Conservation (phyloP, 2,329 filamentous ascomycete genomes). For the Ascochyta viciae-villosae region DNA sequence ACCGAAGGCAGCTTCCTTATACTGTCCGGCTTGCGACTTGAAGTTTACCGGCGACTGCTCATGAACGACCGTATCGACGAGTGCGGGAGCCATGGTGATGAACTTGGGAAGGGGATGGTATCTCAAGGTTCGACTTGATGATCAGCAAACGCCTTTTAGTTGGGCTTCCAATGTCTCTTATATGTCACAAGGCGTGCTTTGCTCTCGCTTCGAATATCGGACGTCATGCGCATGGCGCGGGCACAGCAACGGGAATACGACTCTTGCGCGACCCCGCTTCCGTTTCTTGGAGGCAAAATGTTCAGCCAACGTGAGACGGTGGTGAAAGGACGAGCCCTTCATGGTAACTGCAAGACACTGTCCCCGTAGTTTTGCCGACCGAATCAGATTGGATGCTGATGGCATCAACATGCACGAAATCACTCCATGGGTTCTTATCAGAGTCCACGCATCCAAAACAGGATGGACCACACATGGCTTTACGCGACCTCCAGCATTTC, state of each 20-base stretch:
- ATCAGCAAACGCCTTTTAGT: background rate
- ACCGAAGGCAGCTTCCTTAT: conserved; percentile 54
- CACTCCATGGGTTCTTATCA: conserved; percentile 32
- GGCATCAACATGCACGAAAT: conserved; percentile 42
- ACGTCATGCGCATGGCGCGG: conserved; percentile 8
- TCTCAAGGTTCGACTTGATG: background rate
- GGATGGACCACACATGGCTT: conserved; percentile 3
- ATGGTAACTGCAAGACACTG: conserved; percentile 16
- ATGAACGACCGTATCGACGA: conserved; percentile 47
- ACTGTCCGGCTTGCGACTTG: conserved; percentile 45
- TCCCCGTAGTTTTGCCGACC: conserved; percentile 17
- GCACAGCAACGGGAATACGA: conserved; percentile 7
- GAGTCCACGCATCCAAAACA: conserved; percentile 16
- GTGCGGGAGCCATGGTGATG: conserved; percentile 52
- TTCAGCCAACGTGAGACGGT: conserved; percentile 3
- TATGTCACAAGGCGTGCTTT: conserved; percentile 12
- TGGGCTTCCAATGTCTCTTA: conserved; percentile 16
- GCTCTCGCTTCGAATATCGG: background rate
- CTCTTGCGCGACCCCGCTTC: conserved; percentile 22
- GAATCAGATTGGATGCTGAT: conserved; percentile 32
- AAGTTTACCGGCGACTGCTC: conserved; percentile 30
- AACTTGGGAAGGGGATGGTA: background rate
- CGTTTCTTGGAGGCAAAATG: conserved; percentile 12
- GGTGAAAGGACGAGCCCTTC: conserved; percentile 13
- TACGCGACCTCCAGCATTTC: conserved; percentile 6